phyloP scores from a whole-genome alignment of 768 basidiomycete genomes.

The Boletus rufocinnamomeus region DNA sequence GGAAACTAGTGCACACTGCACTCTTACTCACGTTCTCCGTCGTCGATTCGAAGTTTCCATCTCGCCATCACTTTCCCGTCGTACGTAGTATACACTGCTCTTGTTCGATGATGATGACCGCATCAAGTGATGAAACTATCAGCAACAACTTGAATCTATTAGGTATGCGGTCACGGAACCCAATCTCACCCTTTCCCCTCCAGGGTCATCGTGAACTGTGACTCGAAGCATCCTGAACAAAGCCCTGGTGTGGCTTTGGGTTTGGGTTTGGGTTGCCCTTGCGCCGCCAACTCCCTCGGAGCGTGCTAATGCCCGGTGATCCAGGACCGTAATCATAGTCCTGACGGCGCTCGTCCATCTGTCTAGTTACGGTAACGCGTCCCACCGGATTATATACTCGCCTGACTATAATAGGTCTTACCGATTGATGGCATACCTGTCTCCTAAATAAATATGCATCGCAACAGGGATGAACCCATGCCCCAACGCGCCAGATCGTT shows the following conservation, averaged over 20 bases:
- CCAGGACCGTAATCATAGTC: too few relatives aligned
- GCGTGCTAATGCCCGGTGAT: background rate
- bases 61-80: background rate
- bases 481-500: background rate
- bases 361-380: background rate
- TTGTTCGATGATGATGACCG: background rate
- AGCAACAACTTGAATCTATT: background rate
- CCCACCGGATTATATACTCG: background rate
- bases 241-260: background rate
- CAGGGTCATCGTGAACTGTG: background rate
- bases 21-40: background rate
- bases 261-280: too few relatives aligned
- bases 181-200: background rate
- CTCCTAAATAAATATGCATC: background rate
- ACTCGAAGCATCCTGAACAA: background rate
- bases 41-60: background rate
- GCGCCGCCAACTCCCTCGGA: background rate
- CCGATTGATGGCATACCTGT: background rate
- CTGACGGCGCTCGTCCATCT: background rate
- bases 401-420: background rate
- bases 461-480: background rate
- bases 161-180: background rate
- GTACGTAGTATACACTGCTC: background rate
- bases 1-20: too few relatives aligned
- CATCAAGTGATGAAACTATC: background rate